These are phyloP conservation scores for Escallonia herrerae DNA, from an alignment of 129 eudicot genomes.

Conservation along the genomic window DNA sequence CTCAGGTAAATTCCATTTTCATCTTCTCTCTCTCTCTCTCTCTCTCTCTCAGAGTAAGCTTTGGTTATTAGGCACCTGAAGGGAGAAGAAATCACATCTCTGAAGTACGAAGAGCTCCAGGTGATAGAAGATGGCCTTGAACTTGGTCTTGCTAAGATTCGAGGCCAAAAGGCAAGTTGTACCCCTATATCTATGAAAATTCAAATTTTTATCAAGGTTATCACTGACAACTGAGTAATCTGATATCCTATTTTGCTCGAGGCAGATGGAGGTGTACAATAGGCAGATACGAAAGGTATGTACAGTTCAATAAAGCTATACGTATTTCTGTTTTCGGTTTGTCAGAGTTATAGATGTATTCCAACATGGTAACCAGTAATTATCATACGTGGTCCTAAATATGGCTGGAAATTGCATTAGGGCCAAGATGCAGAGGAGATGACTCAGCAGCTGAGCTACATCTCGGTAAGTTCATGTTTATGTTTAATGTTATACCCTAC, in stretches of 20 bases:
- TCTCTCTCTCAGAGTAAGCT: too few species aligned
- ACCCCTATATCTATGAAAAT: too few species aligned
- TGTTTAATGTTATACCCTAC: too few species aligned
- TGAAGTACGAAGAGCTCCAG: slow-evolving; percentile 65
- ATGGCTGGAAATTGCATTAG: slow-evolving; percentile 16
- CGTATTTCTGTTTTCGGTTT: too few species aligned
- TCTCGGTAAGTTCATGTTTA: slow-evolving; percentile 36
- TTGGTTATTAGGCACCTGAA: slow-evolving; percentile 59
- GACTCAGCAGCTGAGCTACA: slow-evolving; percentile 57
- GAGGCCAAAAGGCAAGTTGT: slow-evolving; percentile 55
- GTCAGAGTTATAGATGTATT: too few species aligned
- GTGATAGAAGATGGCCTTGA: slow-evolving; percentile 71
- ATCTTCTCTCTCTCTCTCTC: not conserved
- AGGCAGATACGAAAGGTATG: slow-evolving; percentile 65
- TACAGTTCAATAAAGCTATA: not conserved
- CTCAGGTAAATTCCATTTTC: slow-evolving; percentile 32
- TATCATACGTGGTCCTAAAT: too few species aligned
- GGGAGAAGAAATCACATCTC: slow-evolving; percentile 79
- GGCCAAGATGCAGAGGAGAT: slow-evolving; percentile 65
- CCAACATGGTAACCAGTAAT: too few species aligned
- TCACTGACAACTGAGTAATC: too few species aligned
- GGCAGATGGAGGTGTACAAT: slow-evolving; percentile 61
- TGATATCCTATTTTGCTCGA: not conserved
- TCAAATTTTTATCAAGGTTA: too few species aligned
- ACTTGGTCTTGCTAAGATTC: slow-evolving; percentile 53